Evolutionary conservation across 2,329 filamentous ascomycete genomes (phyloP).

Genomic region (Venturiaceae sp.): DNA sequence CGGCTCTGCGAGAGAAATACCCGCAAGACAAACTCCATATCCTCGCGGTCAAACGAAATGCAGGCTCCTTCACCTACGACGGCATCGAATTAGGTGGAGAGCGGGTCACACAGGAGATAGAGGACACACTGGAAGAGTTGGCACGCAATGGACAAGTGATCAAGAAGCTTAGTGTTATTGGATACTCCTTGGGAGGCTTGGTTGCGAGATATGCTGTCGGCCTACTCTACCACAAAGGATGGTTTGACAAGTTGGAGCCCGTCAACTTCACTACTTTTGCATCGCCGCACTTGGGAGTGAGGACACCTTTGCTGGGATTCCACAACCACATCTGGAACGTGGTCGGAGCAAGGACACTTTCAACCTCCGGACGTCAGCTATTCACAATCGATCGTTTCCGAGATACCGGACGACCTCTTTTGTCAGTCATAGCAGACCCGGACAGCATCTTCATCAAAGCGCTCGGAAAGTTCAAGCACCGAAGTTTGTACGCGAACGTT

Average conservation of each 20-base stretch:
- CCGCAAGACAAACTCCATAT: constrained; percentile 57
- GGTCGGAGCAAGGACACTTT: constrained; percentile 72
- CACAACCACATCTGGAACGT: constrained; percentile 54
- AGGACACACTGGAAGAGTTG: constrained; percentile 44
- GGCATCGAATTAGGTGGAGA: constrained; percentile 62
- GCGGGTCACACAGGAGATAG: constrained; percentile 53
- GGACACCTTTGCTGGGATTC: constrained; percentile 32
- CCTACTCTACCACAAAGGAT: constrained; percentile 68
- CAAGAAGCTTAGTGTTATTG: constrained; percentile 74
- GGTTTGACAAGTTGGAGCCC: constrained; percentile 67
- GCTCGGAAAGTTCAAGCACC: constrained; percentile 64
- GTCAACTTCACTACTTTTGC: constrained; percentile 93
- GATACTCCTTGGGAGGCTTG: constrained; percentile 83
- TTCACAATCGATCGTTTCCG: constrained; percentile 83
- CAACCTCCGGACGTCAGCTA: constrained; percentile 74
- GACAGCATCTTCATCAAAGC: constrained; percentile 78
- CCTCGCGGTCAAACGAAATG: constrained; percentile 62
- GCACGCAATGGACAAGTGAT: constrained; percentile 57
- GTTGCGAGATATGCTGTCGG: constrained; percentile 82
- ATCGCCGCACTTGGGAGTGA: constrained; percentile 56
- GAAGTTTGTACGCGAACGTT: constrained; percentile 76
- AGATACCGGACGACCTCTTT: constrained; percentile 68
- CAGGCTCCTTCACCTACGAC: constrained; percentile 59
- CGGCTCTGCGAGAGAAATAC: constrained; percentile 51
- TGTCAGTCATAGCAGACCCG: constrained; percentile 73